Evolutionary conservation across 2,329 filamentous ascomycete genomes (phyloP), one percentile per base, ranked within the genome.

Genomic region (Penicillium glabrum): DNA sequence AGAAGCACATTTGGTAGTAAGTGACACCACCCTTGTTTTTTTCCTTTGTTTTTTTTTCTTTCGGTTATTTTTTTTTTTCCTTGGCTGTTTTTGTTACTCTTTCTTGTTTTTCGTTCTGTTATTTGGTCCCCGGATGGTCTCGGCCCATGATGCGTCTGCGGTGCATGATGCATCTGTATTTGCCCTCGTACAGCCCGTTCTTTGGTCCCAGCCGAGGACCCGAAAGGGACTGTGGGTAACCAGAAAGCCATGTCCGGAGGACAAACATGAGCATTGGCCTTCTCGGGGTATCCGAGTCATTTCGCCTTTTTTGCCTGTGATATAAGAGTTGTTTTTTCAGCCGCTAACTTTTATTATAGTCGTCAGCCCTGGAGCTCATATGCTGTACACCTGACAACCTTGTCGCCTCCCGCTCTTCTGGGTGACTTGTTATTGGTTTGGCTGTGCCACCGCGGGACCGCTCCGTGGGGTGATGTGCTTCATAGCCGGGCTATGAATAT

Each of bases 341-440:
- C 51, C 54, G 65, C 70, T 73, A 70, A 73, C 66, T 46, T 56
- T 53, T 59, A 60, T 47, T 59, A 49, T 67, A 96, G 93, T 68
- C 90, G 90, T 70, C 93, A 97, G 73, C 89, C 86, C 48, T 98
- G 93, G 92, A 96, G 89, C 76, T 90, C 91, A 13, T 98, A 97
- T 73, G 91, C 93, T 50, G 86, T 97, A 59, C 90, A 97, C 77
- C 81, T 96, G 70, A 95, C 93, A 26, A 98, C 93, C 16, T 88
- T 97, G 70, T 96, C 91, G 45, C 95, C 93, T 39, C 87, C 96
- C 69, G 91, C 93, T 29, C 86, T 96, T 61, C 73, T 89, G 47
- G 83, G 90, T 65, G 93, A 98, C 75, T 83, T 88, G 27, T 79
- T 91, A 37, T 81, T 95, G 50, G 81, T 93, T 60, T 83, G 81